phyloP scores from a whole-genome alignment of 306 rosid genomes.

The Albizia julibrissin region DNA sequence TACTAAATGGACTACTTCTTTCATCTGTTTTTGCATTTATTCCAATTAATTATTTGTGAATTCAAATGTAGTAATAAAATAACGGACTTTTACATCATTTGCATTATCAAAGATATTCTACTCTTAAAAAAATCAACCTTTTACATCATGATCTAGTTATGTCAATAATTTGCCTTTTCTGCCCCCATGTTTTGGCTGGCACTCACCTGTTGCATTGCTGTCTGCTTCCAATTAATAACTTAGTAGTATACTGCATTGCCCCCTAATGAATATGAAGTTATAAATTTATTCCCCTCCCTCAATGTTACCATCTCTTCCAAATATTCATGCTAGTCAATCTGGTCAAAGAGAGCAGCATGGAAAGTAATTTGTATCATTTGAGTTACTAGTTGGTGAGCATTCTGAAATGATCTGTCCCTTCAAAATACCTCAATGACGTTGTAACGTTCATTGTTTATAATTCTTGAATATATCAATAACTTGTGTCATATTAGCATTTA shows the following conservation, averaged over 20 bases:
- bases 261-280: not conserved
- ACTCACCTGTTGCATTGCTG: not conserved
- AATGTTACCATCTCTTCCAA: not conserved
- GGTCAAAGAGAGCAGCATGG: not conserved
- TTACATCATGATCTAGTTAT: too few species aligned
- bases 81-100: too few species aligned
- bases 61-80: too few species aligned
- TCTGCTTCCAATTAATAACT: not conserved
- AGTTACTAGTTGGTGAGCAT: not conserved
- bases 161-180: too few species aligned
- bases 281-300: not conserved
- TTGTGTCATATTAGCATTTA: slow-evolving; percentile 7
- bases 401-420: slow-evolving; percentile 14
- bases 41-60: too few species aligned
- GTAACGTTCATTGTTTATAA: slow-evolving; percentile 10
- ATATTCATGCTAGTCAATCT: not conserved
- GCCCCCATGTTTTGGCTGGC: too few species aligned
- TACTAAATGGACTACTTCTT: too few species aligned
- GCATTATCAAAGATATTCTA: too few species aligned
- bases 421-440: slow-evolving; percentile 16
- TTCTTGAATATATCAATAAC: slow-evolving; percentile 5
- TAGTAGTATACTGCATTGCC: not conserved
- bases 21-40: too few species aligned
- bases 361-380: not conserved
- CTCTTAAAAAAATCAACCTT: too few species aligned